Base-by-base conservation (phyloP, 257 asterid genomes). In the Solanum neorickii region DNA sequence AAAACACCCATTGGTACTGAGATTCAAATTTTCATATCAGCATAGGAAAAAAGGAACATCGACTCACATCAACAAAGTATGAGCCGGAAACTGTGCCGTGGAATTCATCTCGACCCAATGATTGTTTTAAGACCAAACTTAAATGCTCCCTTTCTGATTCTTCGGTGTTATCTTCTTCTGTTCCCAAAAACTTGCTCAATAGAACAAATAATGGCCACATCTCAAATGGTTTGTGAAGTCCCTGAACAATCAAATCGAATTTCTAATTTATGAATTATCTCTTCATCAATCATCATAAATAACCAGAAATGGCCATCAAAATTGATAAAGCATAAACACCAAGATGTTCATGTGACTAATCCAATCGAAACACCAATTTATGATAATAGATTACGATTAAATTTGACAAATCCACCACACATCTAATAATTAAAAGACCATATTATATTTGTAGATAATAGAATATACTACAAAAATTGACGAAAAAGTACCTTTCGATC, bases 171-270 rank as follows among this genome's bases (percentile, higher is more conserved):
- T 90, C 96, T 83, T 92, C 99, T 86, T 94, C 92, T 37, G 92
- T 87, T 90, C 94, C 93, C 92, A 93, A 25, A 89, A 96, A 91
- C 87, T 95, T 96, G 94, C 91, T 95, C 88, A 94, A 88, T 80
- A 96, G 88, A 85, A 91, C 88, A 93, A 88, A 80, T 90, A 94
- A 86, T 66, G 95, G 92, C 98, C 99, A 96, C 99, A 96, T 96
- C 87, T 91, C 52, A 74, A 5, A 74, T 74, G 21, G 77, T 70
- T 70, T 70, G 77, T 70, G 2, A 33, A 70, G 77, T 70, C 7
- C 44, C 77, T 70, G 39, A 35, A 37, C 49, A 21, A 37, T 74
- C 25, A 74, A 74, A 74, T 74, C 18, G 31, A 74, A 21, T 5
- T 74, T 74, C 18, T 37, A 74, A 37, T 37, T 37, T 74, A 74